Conservation (phyloP, 129 eudicot species). For the Apium graveolens region DNA sequence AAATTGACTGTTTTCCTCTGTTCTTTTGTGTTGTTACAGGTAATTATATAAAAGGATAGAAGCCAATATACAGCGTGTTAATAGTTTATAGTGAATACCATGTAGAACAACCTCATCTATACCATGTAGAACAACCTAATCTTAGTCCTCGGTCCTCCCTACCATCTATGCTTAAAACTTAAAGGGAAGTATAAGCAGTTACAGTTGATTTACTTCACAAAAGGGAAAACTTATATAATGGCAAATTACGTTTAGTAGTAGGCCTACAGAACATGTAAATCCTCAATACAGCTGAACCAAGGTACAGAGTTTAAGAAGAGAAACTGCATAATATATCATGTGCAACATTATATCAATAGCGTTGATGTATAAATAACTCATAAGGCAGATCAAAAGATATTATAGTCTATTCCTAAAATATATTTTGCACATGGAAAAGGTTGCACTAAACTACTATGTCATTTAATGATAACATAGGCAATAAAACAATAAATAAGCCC, state of each 20-base stretch:
- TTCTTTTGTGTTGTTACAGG: not conserved
- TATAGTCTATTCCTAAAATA: no score
- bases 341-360: not conserved
- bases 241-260: not conserved
- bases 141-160: not conserved
- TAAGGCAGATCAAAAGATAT: no score
- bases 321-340: not conserved
- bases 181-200: not conserved
- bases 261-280: not conserved
- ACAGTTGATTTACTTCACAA: no score
- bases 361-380: no score
- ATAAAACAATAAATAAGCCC: not conserved
- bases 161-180: not conserved
- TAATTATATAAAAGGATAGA: no score
- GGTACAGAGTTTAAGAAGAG: no score
- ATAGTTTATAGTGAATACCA: no score
- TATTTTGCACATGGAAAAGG: no score
- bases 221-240: not conserved
- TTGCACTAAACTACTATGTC: no score
- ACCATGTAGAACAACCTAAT: not conserved
- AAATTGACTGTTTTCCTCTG: not conserved
- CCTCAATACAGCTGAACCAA: not conserved
- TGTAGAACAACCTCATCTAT: not conserved
- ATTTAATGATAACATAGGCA: not conserved
- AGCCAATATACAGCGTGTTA: no score